phyloP scores from a whole-genome alignment of 1,284 basidiomycete species.

The Pyrrhoderma noxium region DNA sequence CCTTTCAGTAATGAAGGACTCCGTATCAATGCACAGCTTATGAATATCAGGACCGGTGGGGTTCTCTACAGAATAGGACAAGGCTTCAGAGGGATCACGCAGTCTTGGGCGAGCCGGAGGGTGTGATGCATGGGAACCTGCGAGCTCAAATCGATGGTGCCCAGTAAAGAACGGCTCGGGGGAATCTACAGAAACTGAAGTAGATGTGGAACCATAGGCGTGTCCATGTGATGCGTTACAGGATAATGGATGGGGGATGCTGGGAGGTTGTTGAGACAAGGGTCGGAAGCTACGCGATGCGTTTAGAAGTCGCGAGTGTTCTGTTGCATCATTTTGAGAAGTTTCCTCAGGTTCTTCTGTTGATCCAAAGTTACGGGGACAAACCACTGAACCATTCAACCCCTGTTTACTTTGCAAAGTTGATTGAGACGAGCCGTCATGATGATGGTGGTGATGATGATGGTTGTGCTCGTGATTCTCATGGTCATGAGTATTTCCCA shows the following conservation, averaged over 20 bases:
- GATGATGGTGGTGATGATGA: not conserved
- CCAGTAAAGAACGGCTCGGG: slow-evolving; percentile 25
- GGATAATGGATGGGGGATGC: no score
- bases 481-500: slow-evolving; percentile 10
- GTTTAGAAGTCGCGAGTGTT: slow-evolving; percentile 5
- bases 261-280: no score
- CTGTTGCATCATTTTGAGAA: not conserved
- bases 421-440: no score
- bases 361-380: no score
- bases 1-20: no score
- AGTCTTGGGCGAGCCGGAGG: not conserved
- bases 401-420: no score
- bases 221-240: no score
- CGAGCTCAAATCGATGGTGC: slow-evolving; percentile 40
- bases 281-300: no score
- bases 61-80: slow-evolving; percentile 2
- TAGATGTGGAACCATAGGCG: no score
- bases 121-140: slow-evolving; percentile 30
- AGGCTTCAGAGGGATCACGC: not conserved
- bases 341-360: no score
- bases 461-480: slow-evolving; percentile 15
- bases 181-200: not conserved
- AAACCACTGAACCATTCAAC: no score
- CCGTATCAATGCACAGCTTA: no score
- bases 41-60: slow-evolving; percentile 19